A percentile compares a stretch with the other conserved stretches of the same genome.
Evolutionary conservation across 2,329 filamentous ascomycete genomes (phyloP).

Genomic region (Didymella sp.): DNA sequence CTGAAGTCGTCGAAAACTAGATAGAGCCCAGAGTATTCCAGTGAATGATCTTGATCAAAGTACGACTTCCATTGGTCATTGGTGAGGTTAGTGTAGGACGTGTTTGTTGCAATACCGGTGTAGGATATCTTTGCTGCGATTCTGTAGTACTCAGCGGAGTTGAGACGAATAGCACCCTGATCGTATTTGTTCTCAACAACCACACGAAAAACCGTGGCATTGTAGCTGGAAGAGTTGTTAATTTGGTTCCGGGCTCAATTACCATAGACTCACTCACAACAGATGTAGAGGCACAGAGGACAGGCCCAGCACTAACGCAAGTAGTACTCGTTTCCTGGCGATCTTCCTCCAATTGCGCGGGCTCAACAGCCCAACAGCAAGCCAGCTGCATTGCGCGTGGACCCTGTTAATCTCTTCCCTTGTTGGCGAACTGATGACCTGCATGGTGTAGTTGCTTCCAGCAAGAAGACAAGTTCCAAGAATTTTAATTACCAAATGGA

Average conservation of each 20-base stretch:
- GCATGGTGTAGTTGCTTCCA: constrained; percentile 37
- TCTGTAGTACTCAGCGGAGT: background rate
- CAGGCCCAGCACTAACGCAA: constrained; percentile 21
- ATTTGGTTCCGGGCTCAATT: background rate
- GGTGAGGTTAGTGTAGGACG: background rate
- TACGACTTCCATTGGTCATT: constrained; percentile 1
- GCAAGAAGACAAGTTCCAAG: constrained; percentile 43
- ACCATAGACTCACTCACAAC: background rate
- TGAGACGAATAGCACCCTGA: background rate
- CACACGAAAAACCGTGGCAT: background rate
- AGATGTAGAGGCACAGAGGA: constrained; percentile 27
- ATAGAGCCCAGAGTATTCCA: background rate
- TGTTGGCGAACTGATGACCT: constrained; percentile 33
- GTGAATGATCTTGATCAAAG: background rate
- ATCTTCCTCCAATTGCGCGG: constrained; percentile 46
- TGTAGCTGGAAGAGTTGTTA: background rate
- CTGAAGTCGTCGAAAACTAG: background rate
- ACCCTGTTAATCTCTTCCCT: constrained; percentile 30
- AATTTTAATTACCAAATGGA: constrained; percentile 59
- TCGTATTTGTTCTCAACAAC: background rate
- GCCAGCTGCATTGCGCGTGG: constrained; percentile 45
- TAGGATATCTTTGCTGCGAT: background rate
- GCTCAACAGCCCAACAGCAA: constrained; percentile 53
- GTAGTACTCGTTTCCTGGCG: constrained; percentile 23
- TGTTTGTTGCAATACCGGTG: background rate